Evolutionary conservation across 2,329 filamentous ascomycete species (phyloP), one percentile per base, ranked within the genome.

Genomic region (Fusarium piperis): DNA sequence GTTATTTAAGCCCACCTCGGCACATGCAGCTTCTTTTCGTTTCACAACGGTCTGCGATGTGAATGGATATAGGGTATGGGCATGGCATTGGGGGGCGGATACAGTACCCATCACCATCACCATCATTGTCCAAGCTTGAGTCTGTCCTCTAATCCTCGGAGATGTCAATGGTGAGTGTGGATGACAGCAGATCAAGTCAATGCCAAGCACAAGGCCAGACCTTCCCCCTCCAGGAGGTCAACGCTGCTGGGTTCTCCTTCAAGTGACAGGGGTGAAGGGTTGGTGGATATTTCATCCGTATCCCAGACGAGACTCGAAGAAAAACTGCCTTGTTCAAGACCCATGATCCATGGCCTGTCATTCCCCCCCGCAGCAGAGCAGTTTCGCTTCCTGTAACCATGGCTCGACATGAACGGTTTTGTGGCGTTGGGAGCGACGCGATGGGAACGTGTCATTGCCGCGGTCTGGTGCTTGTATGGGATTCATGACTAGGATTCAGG

Each of bases 351-450:
- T 57, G 20, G 23, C 10, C 48, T 32, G 51, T 53, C 46, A 53
- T 20, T 53, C 28, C 4, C 13, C 9, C 4, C 32, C 10, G 8
- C 35, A 48, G 15, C 10, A 35, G 7, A 52, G 11, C 6, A 10
- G 35, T 36, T 48, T 62, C 30, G 60, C 28, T 33, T 35, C 53
- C 55, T 73, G 64, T 65, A 62, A 46, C 48, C 32, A 64, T 66
- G 60, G 41, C 53, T 46, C 48, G 52, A 70, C 58, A 38, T 56
- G 57, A 59, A 35, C 15, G 6, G 20, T 44, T 41, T 57, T 46
- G 32, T 67, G 59, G 55, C 39, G 64, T 7, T 32, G 15, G 28
- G 44, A 39, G 18, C 44, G 51, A 30, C 32, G 33, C 51, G 36
- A 53, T 57, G 28, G 20, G 52, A 60, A 52, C 26, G 46, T 33